These are phyloP conservation scores for Wallacemonas sp. DNA, from an alignment of 208 protist genomes.

Conservation along the genomic window DNA sequence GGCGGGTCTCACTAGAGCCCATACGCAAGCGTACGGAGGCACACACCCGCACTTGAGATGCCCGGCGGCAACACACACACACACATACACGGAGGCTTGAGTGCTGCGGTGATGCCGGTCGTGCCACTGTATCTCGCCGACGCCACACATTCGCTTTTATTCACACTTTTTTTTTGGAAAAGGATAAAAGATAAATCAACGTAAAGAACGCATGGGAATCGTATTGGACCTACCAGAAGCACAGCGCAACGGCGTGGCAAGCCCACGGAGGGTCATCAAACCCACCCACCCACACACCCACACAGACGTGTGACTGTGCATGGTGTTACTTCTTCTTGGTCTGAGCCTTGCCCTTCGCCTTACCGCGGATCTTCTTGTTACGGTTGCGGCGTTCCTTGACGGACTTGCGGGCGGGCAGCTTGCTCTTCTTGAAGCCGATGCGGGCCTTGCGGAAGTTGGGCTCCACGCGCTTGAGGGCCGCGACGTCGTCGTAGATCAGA, in stretches of 20 bases:
- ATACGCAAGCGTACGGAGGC: too few relatives aligned
- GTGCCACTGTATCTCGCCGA: too few relatives aligned
- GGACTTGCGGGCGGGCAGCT: conserved; percentile 94
- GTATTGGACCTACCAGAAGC: conserved; percentile 1
- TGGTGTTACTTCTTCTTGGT: conserved; percentile 92
- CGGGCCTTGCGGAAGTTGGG: conserved; percentile 97
- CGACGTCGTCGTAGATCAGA: conserved; percentile 99
- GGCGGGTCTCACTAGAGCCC: too few relatives aligned
- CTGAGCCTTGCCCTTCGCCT: conserved; percentile 94
- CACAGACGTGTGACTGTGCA: too few relatives aligned
- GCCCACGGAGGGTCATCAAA: too few relatives aligned
- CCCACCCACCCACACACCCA: too few relatives aligned
- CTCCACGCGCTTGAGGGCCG: conserved; percentile 95
- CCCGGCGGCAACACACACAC: too few relatives aligned
- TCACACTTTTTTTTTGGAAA: not conserved
- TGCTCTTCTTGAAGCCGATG: conserved; percentile 91
- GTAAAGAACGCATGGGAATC: conserved; percentile 10
- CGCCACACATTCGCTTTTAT: not conserved
- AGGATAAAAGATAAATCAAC: not conserved
- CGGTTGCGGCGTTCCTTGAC: conserved; percentile 99
- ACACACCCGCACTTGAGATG: too few relatives aligned
- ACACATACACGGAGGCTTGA: too few relatives aligned
- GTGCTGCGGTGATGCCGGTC: too few relatives aligned
- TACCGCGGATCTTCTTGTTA: conserved; percentile 97
- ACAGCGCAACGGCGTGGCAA: too few relatives aligned